Conservation (phyloP, 371 early-diverging fungal genomes). For the Apophysomyces elegans region DNA sequence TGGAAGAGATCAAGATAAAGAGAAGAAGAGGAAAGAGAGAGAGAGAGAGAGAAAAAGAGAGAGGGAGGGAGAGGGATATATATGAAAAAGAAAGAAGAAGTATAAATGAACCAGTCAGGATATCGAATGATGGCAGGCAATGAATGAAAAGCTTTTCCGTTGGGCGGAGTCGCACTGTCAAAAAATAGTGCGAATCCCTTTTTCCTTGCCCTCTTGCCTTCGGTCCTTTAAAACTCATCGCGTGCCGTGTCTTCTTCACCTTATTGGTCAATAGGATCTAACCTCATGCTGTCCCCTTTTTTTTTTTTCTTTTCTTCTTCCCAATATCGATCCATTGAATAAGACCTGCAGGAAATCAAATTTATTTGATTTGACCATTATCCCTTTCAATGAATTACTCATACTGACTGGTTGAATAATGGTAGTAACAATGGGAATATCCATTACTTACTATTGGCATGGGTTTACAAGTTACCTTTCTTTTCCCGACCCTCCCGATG, state of each 20-base stretch:
- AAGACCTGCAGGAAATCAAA: not conserved
- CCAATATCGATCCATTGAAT: not conserved
- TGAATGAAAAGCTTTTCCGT: conserved; percentile 10
- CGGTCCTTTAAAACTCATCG: not conserved
- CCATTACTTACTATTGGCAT: too few relatives aligned
- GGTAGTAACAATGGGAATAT: not conserved
- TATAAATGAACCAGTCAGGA: not conserved
- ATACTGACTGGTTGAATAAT: not conserved
- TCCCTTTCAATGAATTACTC: too few relatives aligned
- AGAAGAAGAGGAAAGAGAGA: conserved; percentile 1
- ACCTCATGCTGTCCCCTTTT: not conserved
- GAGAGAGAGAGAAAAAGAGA: not conserved
- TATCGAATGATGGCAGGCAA: conserved; percentile 8
- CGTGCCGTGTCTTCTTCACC: not conserved
- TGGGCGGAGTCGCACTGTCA: conserved; percentile 12
- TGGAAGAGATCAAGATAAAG: too few relatives aligned
- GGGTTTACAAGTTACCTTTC: too few relatives aligned
- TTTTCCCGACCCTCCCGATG: too few relatives aligned
- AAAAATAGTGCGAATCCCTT: not conserved
- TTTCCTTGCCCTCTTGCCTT: not conserved
- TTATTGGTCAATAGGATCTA: not conserved
- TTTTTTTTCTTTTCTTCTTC: not conserved
- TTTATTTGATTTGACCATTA: not conserved
- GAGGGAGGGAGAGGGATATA: conserved; percentile 1
- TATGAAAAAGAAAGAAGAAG: not conserved